A percentile compares a stretch with the other conserved stretches of the same genome.
Evolutionary conservation across 805 yeast genomes (phyloP).

Genomic region (Babjeviella inositovora): DNA sequence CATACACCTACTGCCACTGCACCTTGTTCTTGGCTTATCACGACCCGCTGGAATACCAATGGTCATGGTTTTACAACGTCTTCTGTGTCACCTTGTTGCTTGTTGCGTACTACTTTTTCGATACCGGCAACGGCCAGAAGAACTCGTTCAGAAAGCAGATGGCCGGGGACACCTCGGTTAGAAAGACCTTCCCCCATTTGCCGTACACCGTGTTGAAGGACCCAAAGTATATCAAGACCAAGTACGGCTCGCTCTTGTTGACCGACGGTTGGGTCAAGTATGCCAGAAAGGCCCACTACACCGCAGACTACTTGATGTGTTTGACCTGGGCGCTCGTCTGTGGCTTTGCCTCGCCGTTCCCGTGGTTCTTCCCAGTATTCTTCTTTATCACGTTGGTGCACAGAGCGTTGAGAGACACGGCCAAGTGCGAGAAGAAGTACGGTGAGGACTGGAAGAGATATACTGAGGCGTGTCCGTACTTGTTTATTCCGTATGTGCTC

Average conservation of each 20-base stretch:
- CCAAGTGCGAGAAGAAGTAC: slow-evolving; percentile 74
- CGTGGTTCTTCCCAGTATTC: slow-evolving; percentile 92
- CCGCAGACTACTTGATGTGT: slow-evolving; percentile 84
- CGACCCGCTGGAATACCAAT: slow-evolving; percentile 67
- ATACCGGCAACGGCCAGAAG: slow-evolving; percentile 90
- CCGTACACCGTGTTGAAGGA: slow-evolving; percentile 71
- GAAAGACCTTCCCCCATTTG: slow-evolving; percentile 88
- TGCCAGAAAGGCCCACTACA: slow-evolving; percentile 90
- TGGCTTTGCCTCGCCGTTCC: slow-evolving; percentile 78
- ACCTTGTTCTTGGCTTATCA: slow-evolving; percentile 73
- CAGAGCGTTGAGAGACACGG: slow-evolving; percentile 77
- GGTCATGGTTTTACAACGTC: slow-evolving; percentile 48
- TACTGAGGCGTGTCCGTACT: slow-evolving; percentile 75
- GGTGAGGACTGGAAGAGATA: slow-evolving; percentile 91
- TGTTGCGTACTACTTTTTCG: slow-evolving; percentile 80
- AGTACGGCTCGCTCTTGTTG: slow-evolving; percentile 69
- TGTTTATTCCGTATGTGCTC: slow-evolving; percentile 78
- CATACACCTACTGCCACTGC: slow-evolving; percentile 93
- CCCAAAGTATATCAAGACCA: slow-evolving; percentile 76
- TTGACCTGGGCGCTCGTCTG: slow-evolving; percentile 86
- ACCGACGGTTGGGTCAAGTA: slow-evolving; percentile 91
- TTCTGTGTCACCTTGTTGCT: slow-evolving; percentile 39
- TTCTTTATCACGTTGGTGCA: slow-evolving; percentile 79
- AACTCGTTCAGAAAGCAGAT: slow-evolving; percentile 74
- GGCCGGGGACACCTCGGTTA: slow-evolving; percentile 61